Conservation (phyloP, 139 green algal species). For the Volvox reticuliferus region DNA sequence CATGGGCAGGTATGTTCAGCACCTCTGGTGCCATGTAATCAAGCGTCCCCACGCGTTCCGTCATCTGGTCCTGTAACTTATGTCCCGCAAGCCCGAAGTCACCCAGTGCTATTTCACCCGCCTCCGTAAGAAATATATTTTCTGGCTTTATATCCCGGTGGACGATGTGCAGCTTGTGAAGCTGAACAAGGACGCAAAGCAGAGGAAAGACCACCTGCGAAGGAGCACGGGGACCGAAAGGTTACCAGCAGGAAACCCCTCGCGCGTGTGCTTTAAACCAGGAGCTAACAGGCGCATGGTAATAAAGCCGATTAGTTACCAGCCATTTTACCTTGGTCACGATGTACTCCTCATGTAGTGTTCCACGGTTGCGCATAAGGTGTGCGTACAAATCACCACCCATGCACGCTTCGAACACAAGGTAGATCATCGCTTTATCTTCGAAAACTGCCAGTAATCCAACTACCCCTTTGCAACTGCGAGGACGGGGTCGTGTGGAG, state of each 20-base stretch:
- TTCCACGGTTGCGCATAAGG: conserved; percentile 45
- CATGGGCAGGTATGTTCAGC: conserved; percentile 27
- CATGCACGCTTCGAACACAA: conserved; percentile 63
- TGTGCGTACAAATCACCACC: conserved; percentile 59
- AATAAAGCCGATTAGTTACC: too few species aligned
- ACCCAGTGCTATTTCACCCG: conserved; percentile 52
- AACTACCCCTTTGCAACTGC: conserved; percentile 54
- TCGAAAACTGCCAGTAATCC: conserved; percentile 60
- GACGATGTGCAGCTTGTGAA: conserved; percentile 68
- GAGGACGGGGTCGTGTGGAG: neutral
- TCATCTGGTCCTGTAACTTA: conserved; percentile 50
- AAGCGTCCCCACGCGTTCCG: conserved; percentile 62
- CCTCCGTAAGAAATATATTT: conserved; percentile 56
- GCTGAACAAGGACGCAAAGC: conserved; percentile 62
- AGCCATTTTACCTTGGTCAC: conserved; percentile 35
- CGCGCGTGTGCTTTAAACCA: too few species aligned
- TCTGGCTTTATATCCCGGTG: conserved; percentile 68
- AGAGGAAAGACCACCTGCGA: conserved; percentile 60
- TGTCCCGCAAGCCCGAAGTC: conserved; percentile 65
- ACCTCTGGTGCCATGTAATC: conserved; percentile 64
- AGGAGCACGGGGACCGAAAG: neutral
- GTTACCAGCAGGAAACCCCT: neutral
- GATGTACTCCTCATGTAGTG: conserved; percentile 50
- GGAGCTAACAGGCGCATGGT: too few species aligned
- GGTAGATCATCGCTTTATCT: conserved; percentile 57